Conservation (phyloP, 345 rosid species). For the Rubroshorea leprosula region DNA sequence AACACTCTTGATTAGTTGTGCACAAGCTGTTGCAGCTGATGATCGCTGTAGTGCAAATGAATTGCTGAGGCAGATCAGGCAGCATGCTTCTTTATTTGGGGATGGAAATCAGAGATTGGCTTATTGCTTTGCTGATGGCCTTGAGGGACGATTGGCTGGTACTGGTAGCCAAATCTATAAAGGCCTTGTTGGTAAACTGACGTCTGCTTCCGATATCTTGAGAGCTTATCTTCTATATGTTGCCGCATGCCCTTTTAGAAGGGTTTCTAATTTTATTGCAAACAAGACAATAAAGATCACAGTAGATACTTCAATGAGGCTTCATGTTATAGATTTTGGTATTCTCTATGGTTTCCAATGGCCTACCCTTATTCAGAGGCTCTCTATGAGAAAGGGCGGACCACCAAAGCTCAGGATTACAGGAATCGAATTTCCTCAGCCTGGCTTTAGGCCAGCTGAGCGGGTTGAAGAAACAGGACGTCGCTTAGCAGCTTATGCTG, state of each 20-base stretch:
- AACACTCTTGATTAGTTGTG: constrained; percentile 67
- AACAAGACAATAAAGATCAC: constrained; percentile 45
- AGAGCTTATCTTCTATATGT: constrained; percentile 75
- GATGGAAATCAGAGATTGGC: constrained; percentile 87
- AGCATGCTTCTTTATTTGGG: constrained; percentile 75
- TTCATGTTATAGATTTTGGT: constrained; percentile 92
- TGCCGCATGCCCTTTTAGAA: constrained; percentile 79
- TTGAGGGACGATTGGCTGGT: constrained; percentile 81
- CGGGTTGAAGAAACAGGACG: constrained; percentile 86
- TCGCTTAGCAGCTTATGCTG: constrained; percentile 74
- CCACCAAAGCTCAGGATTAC: constrained; percentile 85
- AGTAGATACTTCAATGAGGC: constrained; percentile 42
- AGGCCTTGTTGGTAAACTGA: constrained; percentile 52
- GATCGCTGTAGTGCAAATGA: constrained; percentile 55
- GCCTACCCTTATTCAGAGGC: constrained; percentile 75
- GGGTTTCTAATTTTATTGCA: constrained; percentile 51
- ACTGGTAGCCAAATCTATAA: constrained; percentile 66
- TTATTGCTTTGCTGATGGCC: constrained; percentile 73
- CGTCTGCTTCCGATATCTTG: constrained; percentile 64
- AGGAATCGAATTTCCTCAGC: constrained; percentile 90
- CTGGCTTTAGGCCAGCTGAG: constrained; percentile 88
- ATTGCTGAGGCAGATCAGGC: constrained; percentile 71
- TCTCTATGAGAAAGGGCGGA: constrained; percentile 45
- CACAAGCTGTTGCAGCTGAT: constrained; percentile 80
- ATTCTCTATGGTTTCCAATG: constrained; percentile 89